These are phyloP conservation scores for Diplodia mutila DNA, from an alignment of 2,329 filamentous ascomycete species.

Conservation along the genomic window DNA sequence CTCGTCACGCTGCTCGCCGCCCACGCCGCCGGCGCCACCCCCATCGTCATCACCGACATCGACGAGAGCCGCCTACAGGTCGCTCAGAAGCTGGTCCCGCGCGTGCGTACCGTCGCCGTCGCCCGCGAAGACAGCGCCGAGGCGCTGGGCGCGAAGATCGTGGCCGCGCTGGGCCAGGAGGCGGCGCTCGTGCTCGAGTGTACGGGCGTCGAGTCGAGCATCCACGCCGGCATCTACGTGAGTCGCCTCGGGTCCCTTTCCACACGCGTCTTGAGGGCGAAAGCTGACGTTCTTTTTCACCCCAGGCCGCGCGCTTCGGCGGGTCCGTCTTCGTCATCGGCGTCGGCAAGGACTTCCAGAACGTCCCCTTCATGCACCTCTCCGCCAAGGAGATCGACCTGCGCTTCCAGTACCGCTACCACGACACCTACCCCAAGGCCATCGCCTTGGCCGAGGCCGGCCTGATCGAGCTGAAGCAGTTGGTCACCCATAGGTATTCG, in stretches of 20 bases:
- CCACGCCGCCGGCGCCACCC: conserved; percentile 56
- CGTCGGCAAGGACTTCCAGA: conserved; percentile 63
- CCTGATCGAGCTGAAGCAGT: conserved; percentile 44
- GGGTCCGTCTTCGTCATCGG: conserved; percentile 78
- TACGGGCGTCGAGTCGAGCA: conserved; percentile 74
- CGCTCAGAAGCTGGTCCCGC: conserved; percentile 54
- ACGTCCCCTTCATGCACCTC: conserved; percentile 46
- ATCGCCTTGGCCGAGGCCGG: conserved; percentile 46
- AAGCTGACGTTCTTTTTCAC: conserved; percentile 28
- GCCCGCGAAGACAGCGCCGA: conserved; percentile 32
- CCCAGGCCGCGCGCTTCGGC: conserved; percentile 65
- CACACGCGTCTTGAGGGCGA: too few species aligned
- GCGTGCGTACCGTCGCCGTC: conserved; percentile 44
- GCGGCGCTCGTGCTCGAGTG: conserved; percentile 76
- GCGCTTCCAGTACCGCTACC: conserved; percentile 46
- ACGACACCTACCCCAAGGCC: conserved; percentile 47
- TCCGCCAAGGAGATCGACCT: conserved; percentile 45
- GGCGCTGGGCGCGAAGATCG: conserved; percentile 35
- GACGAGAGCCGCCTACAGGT: conserved; percentile 57
- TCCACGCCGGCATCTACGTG: conserved; percentile 73
- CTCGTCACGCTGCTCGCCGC: conserved; percentile 62
- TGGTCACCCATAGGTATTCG: conserved; percentile 45
- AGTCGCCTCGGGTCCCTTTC: conserved; percentile 32
- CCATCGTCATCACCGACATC: conserved; percentile 64
- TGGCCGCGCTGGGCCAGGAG: conserved; percentile 42